phyloP scores from a whole-genome alignment of 2,329 filamentous ascomycete genomes.

The Verticillium nonalfalfae region DNA sequence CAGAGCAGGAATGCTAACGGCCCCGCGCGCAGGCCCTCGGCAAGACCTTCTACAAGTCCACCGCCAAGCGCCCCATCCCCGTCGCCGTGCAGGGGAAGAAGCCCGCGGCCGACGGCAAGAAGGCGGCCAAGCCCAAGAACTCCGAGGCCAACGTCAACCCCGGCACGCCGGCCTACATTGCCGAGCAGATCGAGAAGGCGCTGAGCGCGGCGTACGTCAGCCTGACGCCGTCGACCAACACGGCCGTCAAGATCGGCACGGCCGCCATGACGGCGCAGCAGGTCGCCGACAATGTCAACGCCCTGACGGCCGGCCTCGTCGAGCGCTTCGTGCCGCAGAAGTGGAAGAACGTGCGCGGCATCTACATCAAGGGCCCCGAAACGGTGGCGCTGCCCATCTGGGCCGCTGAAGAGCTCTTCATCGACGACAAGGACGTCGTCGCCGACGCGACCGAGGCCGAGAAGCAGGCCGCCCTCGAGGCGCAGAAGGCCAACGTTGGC shows the following conservation, averaged over 20 bases:
- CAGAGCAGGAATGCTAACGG: not conserved
- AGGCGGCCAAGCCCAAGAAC: slow-evolving; percentile 48
- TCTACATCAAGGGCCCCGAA: slow-evolving; percentile 87
- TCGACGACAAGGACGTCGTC: slow-evolving; percentile 68
- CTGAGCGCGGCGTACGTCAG: slow-evolving; percentile 73
- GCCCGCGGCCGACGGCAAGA: slow-evolving; percentile 53
- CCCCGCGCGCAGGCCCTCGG: slow-evolving; percentile 53
- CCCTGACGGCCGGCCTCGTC: slow-evolving; percentile 62
- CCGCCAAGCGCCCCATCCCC: slow-evolving; percentile 79
- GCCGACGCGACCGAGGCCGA: slow-evolving; percentile 48
- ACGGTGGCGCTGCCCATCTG: slow-evolving; percentile 91
- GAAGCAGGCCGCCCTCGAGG: slow-evolving; percentile 32
- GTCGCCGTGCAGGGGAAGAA: slow-evolving; percentile 61
- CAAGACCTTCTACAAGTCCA: slow-evolving; percentile 86
- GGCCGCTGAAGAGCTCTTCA: slow-evolving; percentile 88
- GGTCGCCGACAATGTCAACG: slow-evolving; percentile 73
- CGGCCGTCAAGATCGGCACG: slow-evolving; percentile 72
- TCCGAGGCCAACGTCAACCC: slow-evolving; percentile 32
- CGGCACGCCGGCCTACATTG: slow-evolving; percentile 59
- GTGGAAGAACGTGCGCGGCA: slow-evolving; percentile 76
- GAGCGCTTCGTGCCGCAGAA: slow-evolving; percentile 78
- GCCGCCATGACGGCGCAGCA: slow-evolving; percentile 69
- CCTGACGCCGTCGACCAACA: slow-evolving; percentile 72
- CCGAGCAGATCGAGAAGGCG: slow-evolving; percentile 74
- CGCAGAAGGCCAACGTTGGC: slow-evolving; percentile 48